Evolutionary conservation across 208 protist species (phyloP).

Genomic region (Trypanosoma brucei): DNA sequence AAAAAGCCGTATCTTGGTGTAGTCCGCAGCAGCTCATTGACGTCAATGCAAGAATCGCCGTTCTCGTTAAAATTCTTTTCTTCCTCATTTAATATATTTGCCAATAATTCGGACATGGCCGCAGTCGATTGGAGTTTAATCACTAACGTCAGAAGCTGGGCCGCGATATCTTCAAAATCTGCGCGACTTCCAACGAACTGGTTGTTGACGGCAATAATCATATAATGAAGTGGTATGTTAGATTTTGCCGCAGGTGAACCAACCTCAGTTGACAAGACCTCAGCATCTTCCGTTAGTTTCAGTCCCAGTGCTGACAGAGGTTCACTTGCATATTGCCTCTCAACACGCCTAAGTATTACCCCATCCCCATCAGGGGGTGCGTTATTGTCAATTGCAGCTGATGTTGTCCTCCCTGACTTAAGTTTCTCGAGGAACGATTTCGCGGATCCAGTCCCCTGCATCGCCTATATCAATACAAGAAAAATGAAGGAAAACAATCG

Average conservation of each 20-base stretch:
- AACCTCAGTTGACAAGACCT: constrained; percentile 39
- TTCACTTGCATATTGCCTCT: constrained; percentile 52
- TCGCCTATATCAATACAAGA: background rate
- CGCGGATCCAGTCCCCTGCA: constrained; percentile 16
- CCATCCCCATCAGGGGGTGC: constrained; percentile 50
- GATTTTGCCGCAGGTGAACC: constrained; percentile 45
- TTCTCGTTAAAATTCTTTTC: constrained; percentile 22
- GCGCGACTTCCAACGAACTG: constrained; percentile 58
- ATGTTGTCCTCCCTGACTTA: constrained; percentile 33
- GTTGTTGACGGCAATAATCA: constrained; percentile 74
- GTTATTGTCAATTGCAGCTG: constrained; percentile 48
- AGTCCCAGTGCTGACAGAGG: constrained; percentile 56
- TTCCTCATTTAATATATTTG: constrained; percentile 54
- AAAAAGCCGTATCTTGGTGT: constrained; percentile 84
- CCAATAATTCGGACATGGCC: constrained; percentile 71
- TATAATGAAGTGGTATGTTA: constrained; percentile 57
- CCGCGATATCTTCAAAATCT: constrained; percentile 45
- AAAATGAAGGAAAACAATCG: background rate
- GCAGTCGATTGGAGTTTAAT: constrained; percentile 66
- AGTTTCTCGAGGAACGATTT: constrained; percentile 64
- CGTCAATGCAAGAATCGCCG: constrained; percentile 20
- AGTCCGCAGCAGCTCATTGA: constrained; percentile 61
- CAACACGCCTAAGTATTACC: constrained; percentile 41
- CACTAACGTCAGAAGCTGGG: constrained; percentile 44
- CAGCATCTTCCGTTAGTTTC: constrained; percentile 60